These are phyloP conservation scores for Breynia disticha DNA, from an alignment of 441 rosid genomes.

Conservation along the genomic window DNA sequence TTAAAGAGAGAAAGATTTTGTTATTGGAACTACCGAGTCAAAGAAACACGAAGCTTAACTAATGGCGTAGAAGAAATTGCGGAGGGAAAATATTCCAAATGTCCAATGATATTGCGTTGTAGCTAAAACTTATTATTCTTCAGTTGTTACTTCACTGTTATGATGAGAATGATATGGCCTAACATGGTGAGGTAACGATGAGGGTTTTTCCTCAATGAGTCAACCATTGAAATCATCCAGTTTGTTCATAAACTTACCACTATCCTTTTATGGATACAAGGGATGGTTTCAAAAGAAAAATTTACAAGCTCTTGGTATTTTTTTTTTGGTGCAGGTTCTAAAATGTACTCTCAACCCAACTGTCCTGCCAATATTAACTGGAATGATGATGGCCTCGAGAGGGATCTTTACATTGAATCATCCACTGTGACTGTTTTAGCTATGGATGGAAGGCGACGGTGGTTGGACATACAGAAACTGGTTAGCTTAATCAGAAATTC, in stretches of 20 bases:
- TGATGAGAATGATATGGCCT: no score
- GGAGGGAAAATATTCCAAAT: no score
- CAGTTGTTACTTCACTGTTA: no score
- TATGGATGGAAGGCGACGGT: constrained; percentile 98
- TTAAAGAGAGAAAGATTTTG: no score
- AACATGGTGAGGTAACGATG: no score
- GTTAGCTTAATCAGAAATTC: constrained; percentile 33
- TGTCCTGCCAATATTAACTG: constrained; percentile 62
- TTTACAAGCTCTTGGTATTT: background rate
- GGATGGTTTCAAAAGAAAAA: background rate
- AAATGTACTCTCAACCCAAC: constrained; percentile 27
- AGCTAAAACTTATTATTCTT: no score
- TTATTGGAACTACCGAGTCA: no score
- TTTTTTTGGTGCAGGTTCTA: constrained; percentile 57
- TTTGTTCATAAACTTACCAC: background rate
- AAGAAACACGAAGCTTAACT: no score
- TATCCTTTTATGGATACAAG: background rate
- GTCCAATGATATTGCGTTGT: no score
- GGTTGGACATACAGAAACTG: constrained; percentile 86
- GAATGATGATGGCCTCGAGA: constrained; percentile 86
- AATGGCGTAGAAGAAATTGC: no score
- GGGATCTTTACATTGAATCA: constrained; percentile 76
- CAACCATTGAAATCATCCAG: background rate
- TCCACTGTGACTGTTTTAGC: constrained; percentile 89
- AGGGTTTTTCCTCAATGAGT: no score